A percentile compares a stretch with the other conserved stretches of the same genome.
Conservation (phyloP, 2,329 filamentous ascomycete species). For the Cordyceps militaris region DNA sequence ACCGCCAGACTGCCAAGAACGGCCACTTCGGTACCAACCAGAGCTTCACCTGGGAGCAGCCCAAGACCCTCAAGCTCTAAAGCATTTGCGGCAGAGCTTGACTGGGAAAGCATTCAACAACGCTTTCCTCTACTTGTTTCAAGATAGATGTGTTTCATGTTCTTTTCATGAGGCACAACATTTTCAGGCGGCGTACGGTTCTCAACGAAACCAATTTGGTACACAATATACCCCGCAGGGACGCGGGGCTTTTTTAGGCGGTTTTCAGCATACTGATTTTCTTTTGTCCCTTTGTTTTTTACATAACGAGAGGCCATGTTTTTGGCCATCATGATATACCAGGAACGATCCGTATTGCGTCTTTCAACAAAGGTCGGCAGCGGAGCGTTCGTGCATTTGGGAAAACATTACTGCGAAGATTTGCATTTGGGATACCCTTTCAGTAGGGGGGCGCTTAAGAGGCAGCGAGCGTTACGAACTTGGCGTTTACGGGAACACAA, state of each 20-base stretch:
- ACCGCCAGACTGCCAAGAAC: constrained; percentile 98
- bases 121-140: constrained; percentile 27
- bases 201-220: constrained; percentile 38
- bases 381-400: constrained; percentile 31
- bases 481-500: constrained; percentile 37
- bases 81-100: constrained; percentile 24
- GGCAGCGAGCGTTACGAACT: constrained; percentile 21
- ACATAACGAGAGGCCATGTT: constrained; percentile 10
- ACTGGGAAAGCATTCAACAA: constrained; percentile 35
- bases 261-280: constrained; percentile 27
- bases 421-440: constrained; percentile 35
- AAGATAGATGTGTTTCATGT: constrained; percentile 31
- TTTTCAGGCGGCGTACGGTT: constrained; percentile 35
- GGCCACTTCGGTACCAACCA: constrained; percentile 98
- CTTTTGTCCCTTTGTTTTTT: constrained; percentile 23
- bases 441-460: constrained; percentile 25
- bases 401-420: constrained; percentile 21
- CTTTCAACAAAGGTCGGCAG: constrained; percentile 41
- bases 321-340: constrained; percentile 25
- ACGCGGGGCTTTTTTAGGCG: constrained; percentile 21
- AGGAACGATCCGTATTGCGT: constrained; percentile 32
- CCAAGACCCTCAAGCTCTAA: constrained; percentile 91
- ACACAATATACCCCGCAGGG: constrained; percentile 22
- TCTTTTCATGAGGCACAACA: constrained; percentile 30
- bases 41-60: constrained; percentile 96